Conservation (phyloP, 2,329 filamentous ascomycete genomes). For the Colletotrichum spinosum region DNA sequence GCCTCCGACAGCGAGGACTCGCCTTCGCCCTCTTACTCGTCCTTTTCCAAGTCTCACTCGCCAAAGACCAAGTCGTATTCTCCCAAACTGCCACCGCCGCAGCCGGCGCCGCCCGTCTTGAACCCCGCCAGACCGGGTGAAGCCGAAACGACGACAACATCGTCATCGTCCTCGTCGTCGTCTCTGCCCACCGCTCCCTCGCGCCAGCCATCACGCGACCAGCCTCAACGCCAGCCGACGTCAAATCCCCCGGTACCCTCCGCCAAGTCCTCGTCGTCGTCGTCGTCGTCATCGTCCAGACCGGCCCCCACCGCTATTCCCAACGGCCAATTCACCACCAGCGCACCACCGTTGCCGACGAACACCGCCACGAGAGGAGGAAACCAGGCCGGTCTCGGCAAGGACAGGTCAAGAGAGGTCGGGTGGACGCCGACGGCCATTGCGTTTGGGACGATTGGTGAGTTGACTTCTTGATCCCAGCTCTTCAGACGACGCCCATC, state of each 20-base stretch:
- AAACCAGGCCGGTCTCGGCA: conserved; percentile 19
- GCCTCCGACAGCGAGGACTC: conserved; percentile 33
- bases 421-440: conserved; percentile 34
- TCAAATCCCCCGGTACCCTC: not conserved
- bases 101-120: conserved; percentile 15
- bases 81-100: conserved; percentile 3
- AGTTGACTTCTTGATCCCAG: not conserved
- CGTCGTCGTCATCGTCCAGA: not conserved
- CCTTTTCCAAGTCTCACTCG: conserved; percentile 15
- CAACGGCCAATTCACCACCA: conserved; percentile 10
- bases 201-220: too few relatives aligned
- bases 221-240: too few relatives aligned
- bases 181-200: too few relatives aligned
- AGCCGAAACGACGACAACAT: conserved; percentile 2
- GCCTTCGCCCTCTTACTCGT: conserved; percentile 17
- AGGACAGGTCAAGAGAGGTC: conserved; percentile 9
- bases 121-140: conserved; percentile 24
- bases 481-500: not conserved
- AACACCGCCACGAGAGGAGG: conserved; percentile 4
- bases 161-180: not conserved
- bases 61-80: conserved; percentile 13
- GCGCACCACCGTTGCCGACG: not conserved
- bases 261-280: conserved; percentile 7
- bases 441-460: conserved; percentile 36
- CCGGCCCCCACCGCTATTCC: conserved; percentile 11